Base-by-base conservation (phyloP, 306 rosid genomes). In the Lagenaria siceraria region DNA sequence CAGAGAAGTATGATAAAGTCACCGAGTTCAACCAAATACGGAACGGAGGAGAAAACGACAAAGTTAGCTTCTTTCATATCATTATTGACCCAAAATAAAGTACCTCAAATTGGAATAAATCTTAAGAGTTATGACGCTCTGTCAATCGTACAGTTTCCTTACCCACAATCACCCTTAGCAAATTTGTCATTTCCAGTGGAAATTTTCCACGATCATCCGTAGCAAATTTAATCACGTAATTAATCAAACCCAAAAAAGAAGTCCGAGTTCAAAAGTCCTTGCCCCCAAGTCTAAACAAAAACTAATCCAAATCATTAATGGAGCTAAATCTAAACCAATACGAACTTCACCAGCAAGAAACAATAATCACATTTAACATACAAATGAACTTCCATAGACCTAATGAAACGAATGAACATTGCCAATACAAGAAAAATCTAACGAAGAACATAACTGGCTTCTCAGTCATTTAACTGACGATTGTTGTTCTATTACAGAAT, bases 101-200 rank as follows among this genome's bases (percentile, higher is more conserved):
- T 8, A 3, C 38, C 61, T 51, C 77, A 49, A 51, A 51, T 22
- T 10, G 27, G 49, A 64, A 33, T 63, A 71, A 46, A 71, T 71
- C 76, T 72, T 27, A 43, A 8, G 43, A 49, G 24, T 8, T 40
- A 66, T 66, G 53, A 40, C 17, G 22, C 55, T 48, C 59, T 49
- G 59, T 27, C 59, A 48, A 72, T 73, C 56, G 56, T 49, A 73
- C 62, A 71, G 58, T 71, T 48, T 7, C 75, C n/a, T 71, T 48
- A n/a, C 8, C 55, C 18, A 69, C 9, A 48, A 46, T 68, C 59
- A 71, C 13, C 55, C 22, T 1, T 11, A 42, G 56, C 55, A 22
- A 43, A 65, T 38, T 66, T 12, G 43, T 40, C 43, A 14, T 5
- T 6, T 31, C 2, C 33, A 29, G 33, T 0, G 33, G 33, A 29